Evolutionary conservation across 139 green algal species (phyloP).

Genomic region (Micromonas commoda): DNA sequence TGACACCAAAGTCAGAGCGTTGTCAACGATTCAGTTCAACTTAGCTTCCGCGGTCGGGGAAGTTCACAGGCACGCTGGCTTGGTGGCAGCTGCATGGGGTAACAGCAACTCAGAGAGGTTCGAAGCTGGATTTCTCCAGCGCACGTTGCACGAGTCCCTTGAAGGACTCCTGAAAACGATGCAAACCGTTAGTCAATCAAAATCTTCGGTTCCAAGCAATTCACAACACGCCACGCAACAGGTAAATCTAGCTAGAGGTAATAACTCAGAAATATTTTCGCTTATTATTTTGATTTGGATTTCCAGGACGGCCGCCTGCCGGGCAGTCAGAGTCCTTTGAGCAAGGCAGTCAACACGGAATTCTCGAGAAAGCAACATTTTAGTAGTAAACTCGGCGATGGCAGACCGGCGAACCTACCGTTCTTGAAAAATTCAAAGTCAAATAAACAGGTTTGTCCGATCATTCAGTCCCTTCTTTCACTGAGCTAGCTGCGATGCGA

Average conservation of each 20-base stretch:
- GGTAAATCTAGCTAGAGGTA: no score
- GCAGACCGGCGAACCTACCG: neutral
- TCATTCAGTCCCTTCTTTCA: neutral
- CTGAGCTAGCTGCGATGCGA: neutral
- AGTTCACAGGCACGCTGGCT: conserved; percentile 8
- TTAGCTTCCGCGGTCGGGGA: neutral
- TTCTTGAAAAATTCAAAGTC: neutral
- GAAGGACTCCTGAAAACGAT: no score
- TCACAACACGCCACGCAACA: no score
- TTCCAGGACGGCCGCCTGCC: no score
- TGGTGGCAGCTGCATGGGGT: neutral
- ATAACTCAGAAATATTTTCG: no score
- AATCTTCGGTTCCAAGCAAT: neutral
- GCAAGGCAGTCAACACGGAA: neutral
- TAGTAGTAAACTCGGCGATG: neutral
- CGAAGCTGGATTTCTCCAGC: neutral
- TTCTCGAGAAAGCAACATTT: neutral
- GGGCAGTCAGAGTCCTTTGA: neutral
- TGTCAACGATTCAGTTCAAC: neutral
- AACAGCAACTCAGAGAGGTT: neutral
- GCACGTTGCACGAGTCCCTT: no score
- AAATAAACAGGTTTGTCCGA: no score
- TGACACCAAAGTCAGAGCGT: neutral
- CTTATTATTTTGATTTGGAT: no score
- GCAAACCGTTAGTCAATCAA: no score